Evolutionary conservation across 2,329 filamentous ascomycete species (phyloP).

Genomic region (Berkeleyomyces basicola): DNA sequence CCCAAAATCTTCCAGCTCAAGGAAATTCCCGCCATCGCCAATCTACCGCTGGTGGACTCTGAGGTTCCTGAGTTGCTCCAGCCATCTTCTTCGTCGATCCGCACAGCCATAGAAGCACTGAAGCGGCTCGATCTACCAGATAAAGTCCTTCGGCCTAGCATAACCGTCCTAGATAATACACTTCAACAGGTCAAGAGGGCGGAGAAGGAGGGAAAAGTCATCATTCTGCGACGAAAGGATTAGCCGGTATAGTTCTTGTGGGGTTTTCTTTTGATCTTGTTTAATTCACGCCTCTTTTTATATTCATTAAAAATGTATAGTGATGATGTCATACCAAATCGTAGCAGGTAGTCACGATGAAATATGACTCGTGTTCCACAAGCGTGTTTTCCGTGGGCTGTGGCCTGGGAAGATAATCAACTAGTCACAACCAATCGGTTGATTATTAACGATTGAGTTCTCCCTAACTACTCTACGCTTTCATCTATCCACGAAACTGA

Average conservation of each 20-base stretch:
- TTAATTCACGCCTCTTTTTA: too few species aligned
- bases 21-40: neutral
- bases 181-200: conserved; percentile 5
- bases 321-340: too few species aligned
- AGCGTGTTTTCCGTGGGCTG: too few species aligned
- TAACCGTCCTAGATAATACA: conserved; percentile 7
- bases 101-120: conserved; percentile 6
- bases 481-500: too few species aligned
- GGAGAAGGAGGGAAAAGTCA: neutral
- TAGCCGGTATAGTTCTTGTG: neutral
- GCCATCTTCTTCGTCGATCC: conserved; percentile 6
- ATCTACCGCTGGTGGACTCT: neutral
- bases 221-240: neutral
- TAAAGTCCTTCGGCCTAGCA: neutral
- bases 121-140: neutral
- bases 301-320: too few species aligned
- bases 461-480: too few species aligned
- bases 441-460: too few species aligned
- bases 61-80: neutral
- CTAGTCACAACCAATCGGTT: too few species aligned
- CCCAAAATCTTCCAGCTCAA: conserved; percentile 5
- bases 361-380: too few species aligned
- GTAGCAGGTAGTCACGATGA: too few species aligned
- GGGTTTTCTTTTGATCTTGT: neutral
- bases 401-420: too few species aligned